phyloP scores from a whole-genome alignment of 441 rosid genomes.

The Jatropha podagrica region DNA sequence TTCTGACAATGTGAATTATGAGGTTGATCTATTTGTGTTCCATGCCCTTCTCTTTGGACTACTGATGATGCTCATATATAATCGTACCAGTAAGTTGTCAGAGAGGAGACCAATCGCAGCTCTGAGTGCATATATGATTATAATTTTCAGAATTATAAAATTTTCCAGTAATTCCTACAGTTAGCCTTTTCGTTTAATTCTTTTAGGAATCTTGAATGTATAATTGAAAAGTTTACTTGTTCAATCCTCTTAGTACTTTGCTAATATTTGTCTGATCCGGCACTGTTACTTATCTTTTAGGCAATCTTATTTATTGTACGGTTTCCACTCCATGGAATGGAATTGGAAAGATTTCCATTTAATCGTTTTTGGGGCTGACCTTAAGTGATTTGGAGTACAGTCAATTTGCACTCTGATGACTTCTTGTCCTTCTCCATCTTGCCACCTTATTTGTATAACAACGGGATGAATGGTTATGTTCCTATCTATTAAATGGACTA shows the following conservation, averaged over 20 bases:
- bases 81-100: background rate
- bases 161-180: background rate
- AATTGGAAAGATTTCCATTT: background rate
- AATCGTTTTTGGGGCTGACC: background rate
- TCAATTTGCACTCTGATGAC: background rate
- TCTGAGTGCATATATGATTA: background rate
- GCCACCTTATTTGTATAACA: background rate
- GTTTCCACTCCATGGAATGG: background rate
- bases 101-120: background rate
- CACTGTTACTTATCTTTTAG: background rate
- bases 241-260: background rate
- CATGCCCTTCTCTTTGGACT: background rate
- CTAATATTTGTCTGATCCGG: background rate
- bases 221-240: background rate
- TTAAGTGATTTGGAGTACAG: background rate
- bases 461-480: background rate
- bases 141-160: too few species aligned
- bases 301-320: background rate
- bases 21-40: background rate
- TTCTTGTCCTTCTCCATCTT: background rate
- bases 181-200: background rate
- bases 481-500: background rate
- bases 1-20: conserved; percentile 6
- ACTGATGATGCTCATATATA: background rate
- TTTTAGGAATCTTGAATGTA: background rate